Percentiles rank a stretch among this genome's conserved stretches.
Evolutionary conservation across 2,329 filamentous ascomycete genomes (phyloP).

Genomic region (Curvularia sp.): DNA sequence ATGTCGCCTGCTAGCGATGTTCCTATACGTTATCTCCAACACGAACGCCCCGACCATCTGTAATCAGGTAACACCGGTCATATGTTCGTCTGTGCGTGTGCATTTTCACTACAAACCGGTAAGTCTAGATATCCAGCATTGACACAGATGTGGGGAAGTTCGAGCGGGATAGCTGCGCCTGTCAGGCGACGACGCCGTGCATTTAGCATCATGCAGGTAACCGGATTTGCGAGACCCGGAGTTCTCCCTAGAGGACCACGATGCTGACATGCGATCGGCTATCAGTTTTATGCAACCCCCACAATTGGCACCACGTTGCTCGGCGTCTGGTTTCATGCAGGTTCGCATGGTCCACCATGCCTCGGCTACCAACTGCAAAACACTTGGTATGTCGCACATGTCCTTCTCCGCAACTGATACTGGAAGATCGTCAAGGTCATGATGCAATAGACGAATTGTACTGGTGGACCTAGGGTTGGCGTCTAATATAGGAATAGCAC

Average conservation of each 20-base stretch:
- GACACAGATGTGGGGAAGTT: constrained; percentile 6
- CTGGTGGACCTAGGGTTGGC: constrained; percentile 8
- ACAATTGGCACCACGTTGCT: constrained; percentile 15
- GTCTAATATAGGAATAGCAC: constrained; percentile 19
- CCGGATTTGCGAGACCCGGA: constrained; percentile 6
- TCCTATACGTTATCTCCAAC: constrained; percentile 13
- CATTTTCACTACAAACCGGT: constrained; percentile 14
- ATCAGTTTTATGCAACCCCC: constrained; percentile 14
- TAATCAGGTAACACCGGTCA: constrained; percentile 18
- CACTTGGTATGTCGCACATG: constrained; percentile 5
- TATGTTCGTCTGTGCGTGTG: constrained; percentile 15
- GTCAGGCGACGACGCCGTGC: constrained; percentile 15
- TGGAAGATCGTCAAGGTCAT: constrained; percentile 5
- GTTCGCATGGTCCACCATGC: constrained; percentile 11
- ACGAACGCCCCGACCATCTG: constrained; percentile 11
- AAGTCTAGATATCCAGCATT: constrained; percentile 1
- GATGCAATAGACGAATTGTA: constrained; percentile 1
- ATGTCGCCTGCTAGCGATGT: constrained; percentile 3
- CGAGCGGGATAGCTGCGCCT: not conserved
- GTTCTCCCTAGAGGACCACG: constrained; percentile 6
- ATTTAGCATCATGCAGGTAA: constrained; percentile 11
- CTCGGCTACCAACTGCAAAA: not conserved
- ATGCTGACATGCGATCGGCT: constrained; percentile 10
- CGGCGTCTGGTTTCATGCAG: constrained; percentile 7
- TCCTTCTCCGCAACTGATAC: constrained; percentile 6